Evolutionary conservation across 805 yeast genomes (phyloP), one percentile per base, ranked within the genome.

Genomic region (Yamadazyma ubonensis): DNA sequence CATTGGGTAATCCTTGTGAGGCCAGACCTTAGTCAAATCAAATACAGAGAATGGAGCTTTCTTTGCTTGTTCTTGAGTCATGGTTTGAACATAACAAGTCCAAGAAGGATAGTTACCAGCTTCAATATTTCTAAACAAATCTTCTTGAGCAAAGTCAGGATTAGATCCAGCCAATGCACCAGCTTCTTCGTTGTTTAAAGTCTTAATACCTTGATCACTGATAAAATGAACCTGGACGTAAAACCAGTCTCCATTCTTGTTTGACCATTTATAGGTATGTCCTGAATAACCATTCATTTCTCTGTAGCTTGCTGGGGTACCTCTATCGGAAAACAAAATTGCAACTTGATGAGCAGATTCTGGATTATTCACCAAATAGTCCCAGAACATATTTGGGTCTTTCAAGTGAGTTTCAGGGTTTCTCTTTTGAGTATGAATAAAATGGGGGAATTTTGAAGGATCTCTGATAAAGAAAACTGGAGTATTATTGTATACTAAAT

Each of bases 21-120:
- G 88, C 96, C 96, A 88, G 41, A 86, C 84, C 71, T 89, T 89
- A 48, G 96, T 88, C 62, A 88, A 73, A 65, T 88, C 96, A 59
- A 86, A 87, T 32, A 89, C 90, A 5, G 91, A 83, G 67, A 84
- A 87, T 58, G 83, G 83, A 36, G 77, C 76, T 45, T 78, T 65
- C 63, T 82, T 75, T 44, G 95, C 88, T 65, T 88, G 81, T 52
- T 79, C 86, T 45, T 78, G 77, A 25, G 95, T 84, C 96, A 88
- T 88, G 32, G 86, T 76, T 71, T 88, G 96, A 39, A 88, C 66
- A 65, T 83, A 86, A 46, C 78, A 79, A 26, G 90, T 86, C 96
- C 96, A 88, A 2, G 86, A 74, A 49, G 96, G 96, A 55, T 53
- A 59, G 45, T 86, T 83, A 41, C 91, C 93, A 44, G 75, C 74